These are phyloP conservation scores for Boletus barrowsii DNA, from an alignment of 768 basidiomycete genomes.

Conservation along the genomic window DNA sequence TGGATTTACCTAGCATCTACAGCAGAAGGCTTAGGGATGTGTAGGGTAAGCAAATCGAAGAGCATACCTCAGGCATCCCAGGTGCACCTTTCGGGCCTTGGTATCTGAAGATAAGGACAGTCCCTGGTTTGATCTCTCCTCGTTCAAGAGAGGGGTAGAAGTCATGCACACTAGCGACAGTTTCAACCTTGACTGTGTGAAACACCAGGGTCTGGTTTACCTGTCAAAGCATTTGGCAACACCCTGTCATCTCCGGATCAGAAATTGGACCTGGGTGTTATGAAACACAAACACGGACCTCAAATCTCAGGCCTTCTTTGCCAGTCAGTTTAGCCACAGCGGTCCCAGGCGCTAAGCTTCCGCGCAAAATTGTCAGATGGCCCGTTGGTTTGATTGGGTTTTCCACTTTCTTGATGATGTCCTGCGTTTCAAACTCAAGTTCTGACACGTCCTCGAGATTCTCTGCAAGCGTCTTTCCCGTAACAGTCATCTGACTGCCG, in stretches of 20 bases:
- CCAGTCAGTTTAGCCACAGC: conserved; percentile 94
- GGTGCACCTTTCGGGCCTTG: conserved; percentile 91
- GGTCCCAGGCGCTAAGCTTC: conserved; percentile 84
- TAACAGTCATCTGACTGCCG: conserved; percentile 82
- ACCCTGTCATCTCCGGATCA: conserved; percentile 42
- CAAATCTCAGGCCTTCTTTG: conserved; percentile 83
- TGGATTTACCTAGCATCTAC: conserved; percentile 44
- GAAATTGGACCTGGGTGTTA: background rate
- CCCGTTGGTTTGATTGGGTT: conserved; percentile 87
- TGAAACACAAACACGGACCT: conserved; percentile 42
- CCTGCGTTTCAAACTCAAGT: conserved; percentile 67
- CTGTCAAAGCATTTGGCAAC: conserved; percentile 75
- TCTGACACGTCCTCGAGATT: conserved; percentile 79
- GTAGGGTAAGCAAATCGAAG: background rate
- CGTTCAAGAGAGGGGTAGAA: conserved; percentile 74
- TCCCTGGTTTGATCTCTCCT: conserved; percentile 74
- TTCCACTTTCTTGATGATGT: conserved; percentile 67
- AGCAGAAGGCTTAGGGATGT: conserved; percentile 2
- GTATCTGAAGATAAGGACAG: conserved; percentile 79
- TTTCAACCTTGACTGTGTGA: background rate
- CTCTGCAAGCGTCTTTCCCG: conserved; percentile 85
- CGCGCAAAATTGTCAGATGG: conserved; percentile 82
- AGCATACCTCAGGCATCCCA: conserved; percentile 77
- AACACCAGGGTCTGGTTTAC: conserved; percentile 29
- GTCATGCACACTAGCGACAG: conserved; percentile 47